Percentiles rank a stretch among this genome's conserved stretches.
phyloP scores from a whole-genome alignment of 345 rosid genomes.

The Citrus sp. region DNA sequence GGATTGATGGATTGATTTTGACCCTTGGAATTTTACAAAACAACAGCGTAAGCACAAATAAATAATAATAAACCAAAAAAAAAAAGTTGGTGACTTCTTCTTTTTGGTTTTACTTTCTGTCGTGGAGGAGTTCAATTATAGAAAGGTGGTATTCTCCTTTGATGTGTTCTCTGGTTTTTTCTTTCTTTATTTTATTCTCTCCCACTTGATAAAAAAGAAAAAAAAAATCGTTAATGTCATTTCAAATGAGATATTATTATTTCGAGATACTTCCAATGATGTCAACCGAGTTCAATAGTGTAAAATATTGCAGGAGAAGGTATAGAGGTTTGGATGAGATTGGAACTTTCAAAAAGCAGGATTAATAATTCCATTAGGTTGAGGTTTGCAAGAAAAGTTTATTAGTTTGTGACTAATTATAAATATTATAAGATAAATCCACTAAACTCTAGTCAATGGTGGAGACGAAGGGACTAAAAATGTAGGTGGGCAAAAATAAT shows the following conservation, averaged over 20 bases:
- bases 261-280: neutral
- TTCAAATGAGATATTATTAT: neutral
- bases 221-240: neutral
- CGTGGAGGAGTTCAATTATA: neutral
- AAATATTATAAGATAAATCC: neutral
- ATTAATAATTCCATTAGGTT: no score
- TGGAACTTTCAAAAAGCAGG: neutral
- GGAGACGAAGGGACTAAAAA: no score
- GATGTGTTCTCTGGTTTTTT: neutral
- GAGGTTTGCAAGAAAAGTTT: neutral
- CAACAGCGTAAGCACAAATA: neutral
- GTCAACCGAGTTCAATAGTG: neutral
- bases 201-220: neutral
- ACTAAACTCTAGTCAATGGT: neutral
- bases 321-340: neutral
- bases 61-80: neutral
- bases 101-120: slow-evolving; percentile 1
- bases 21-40: neutral
- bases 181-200: neutral
- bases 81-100: neutral
- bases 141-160: neutral
- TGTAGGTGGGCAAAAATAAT: neutral
- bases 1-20: slow-evolving; percentile 20
- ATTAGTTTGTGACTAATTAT: neutral
- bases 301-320: neutral